phyloP scores from a whole-genome alignment of 352 stramenopile species.

The Pythium biforme region DNA sequence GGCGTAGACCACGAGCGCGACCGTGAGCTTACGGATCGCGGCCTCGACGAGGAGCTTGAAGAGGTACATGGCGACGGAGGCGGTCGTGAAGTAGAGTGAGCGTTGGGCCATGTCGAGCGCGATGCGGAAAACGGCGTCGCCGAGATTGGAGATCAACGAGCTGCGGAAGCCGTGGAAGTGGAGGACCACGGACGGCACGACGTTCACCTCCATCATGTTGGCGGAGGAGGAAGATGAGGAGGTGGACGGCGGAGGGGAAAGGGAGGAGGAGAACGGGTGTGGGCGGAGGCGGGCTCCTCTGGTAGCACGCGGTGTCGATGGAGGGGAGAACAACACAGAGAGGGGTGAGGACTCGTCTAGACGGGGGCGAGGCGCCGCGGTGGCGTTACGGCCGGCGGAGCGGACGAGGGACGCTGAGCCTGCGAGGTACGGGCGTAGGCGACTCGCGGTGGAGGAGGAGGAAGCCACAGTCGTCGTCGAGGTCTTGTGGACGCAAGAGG shows the following conservation, averaged over 20 bases:
- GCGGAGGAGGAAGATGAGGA: background rate
- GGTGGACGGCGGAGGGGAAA: background rate
- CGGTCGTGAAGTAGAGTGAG: conserved; percentile 31
- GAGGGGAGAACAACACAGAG: conserved; percentile 3
- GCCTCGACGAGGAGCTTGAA: conserved; percentile 31
- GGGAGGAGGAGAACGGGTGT: background rate
- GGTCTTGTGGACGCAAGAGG: background rate
- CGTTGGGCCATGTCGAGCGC: conserved; percentile 27
- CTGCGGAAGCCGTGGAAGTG: conserved; percentile 58
- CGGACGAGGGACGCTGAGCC: background rate
- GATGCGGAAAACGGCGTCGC: conserved; percentile 26
- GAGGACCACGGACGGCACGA: conserved; percentile 53
- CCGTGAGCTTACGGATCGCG: background rate
- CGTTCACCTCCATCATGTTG: conserved; percentile 30
- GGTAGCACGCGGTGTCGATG: background rate
- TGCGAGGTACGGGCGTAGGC: background rate
- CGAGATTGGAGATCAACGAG: conserved; percentile 28
- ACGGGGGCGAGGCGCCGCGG: background rate
- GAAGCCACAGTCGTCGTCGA: background rate
- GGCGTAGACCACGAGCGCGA: background rate
- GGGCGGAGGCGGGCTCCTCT: background rate
- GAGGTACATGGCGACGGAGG: conserved; percentile 30
- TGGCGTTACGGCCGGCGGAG: background rate
- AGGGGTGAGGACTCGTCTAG: conserved; percentile 6
- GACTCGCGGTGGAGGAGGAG: background rate